These are phyloP conservation scores for Penium margaritaceum DNA, from an alignment of 139 green algal genomes.

Conservation along the genomic window DNA sequence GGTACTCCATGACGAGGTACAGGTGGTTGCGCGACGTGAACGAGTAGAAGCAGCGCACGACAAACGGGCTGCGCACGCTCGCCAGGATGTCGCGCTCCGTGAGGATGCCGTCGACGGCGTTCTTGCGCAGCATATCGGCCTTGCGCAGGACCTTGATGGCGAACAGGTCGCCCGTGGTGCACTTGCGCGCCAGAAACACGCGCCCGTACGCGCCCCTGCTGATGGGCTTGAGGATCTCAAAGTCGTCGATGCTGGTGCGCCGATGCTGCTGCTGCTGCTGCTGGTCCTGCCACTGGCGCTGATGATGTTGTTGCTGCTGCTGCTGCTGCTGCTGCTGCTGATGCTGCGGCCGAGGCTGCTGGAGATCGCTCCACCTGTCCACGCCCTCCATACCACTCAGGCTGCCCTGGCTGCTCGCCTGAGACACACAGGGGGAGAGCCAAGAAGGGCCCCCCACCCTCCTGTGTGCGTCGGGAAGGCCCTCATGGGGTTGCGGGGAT, in stretches of 20 bases:
- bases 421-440: too few relatives aligned
- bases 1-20: slow-evolving; percentile 97
- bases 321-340: too few relatives aligned
- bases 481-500: too few relatives aligned
- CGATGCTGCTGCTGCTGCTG: too few relatives aligned
- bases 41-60: slow-evolving; percentile 80
- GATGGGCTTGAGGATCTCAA: slow-evolving; percentile 89
- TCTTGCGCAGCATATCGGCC: slow-evolving; percentile 82
- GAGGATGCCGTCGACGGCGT: slow-evolving; percentile 76
- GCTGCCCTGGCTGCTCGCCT: too few relatives aligned
- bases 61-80: slow-evolving; percentile 47
- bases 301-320: too few relatives aligned
- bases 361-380: too few relatives aligned
- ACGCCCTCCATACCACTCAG: too few relatives aligned
- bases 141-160: slow-evolving; percentile 70
- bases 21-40: slow-evolving; percentile 82
- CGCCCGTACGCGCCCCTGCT: slow-evolving; percentile 75
- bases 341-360: too few relatives aligned
- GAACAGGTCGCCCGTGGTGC: slow-evolving; percentile 59
- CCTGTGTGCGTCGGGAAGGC: too few relatives aligned
- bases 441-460: too few relatives aligned
- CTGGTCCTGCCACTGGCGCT: too few relatives aligned
- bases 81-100: slow-evolving; percentile 85
- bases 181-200: slow-evolving; percentile 82
- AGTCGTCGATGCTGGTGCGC: slow-evolving; percentile 62